phyloP scores from a whole-genome alignment of 2,329 filamentous ascomycete genomes.

The Pseudogymnoascus sp. region DNA sequence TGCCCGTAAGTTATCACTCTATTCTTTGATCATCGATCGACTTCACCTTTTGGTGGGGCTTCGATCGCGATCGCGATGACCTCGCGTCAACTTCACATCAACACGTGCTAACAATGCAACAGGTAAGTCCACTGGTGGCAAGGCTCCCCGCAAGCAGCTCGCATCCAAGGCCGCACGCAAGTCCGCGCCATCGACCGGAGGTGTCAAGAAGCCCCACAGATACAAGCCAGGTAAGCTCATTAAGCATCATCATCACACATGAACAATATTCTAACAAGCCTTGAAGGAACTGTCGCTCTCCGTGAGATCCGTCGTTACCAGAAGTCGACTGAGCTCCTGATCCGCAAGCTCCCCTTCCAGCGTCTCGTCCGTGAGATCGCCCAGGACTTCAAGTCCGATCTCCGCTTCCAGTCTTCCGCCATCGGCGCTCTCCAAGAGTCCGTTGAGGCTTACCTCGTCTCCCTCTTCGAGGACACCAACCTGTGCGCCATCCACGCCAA shows the following conservation, averaged over 20 bases:
- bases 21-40: constrained; percentile 10
- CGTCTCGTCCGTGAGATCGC: constrained; percentile 95
- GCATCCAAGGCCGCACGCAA: constrained; percentile 97
- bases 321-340: constrained; percentile 91
- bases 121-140: constrained; percentile 74
- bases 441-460: constrained; percentile 96
- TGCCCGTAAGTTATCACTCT: constrained; percentile 48
- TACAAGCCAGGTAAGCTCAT: constrained; percentile 65
- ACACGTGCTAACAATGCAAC: constrained; percentile 26
- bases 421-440: constrained; percentile 98
- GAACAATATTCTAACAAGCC: constrained; percentile 23
- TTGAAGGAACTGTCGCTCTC: constrained; percentile 79
- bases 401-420: constrained; percentile 96
- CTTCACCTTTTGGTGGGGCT: constrained; percentile 18
- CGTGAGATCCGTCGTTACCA: constrained; percentile 98
- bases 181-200: constrained; percentile 91
- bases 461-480: constrained; percentile 97
- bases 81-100: constrained; percentile 16
- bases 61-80: constrained; percentile 23
- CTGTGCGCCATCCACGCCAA: constrained; percentile 98
- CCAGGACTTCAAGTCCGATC: constrained; percentile 89
- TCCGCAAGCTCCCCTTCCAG: constrained; percentile 97
- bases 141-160: constrained; percentile 88
- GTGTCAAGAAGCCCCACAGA: constrained; percentile 93
- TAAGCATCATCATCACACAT: neutral